Base-by-base conservation (phyloP, 2,329 filamentous ascomycete genomes). In the Mollisiaceae sp. region DNA sequence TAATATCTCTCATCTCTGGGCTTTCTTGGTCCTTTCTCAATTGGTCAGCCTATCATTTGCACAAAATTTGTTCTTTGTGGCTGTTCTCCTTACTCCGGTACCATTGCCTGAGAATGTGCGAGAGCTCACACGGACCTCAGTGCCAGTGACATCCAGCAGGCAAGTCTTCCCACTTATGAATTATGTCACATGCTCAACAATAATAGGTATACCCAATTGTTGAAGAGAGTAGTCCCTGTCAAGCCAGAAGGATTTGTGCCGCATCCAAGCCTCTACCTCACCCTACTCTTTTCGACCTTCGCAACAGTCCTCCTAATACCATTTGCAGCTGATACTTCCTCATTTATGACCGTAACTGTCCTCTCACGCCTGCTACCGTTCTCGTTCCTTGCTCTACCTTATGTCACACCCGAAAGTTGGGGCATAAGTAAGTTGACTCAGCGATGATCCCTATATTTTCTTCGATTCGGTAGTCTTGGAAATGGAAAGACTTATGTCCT, bases 31-130 rank as follows among this genome's bases (percentile, higher is more conserved):
- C 15, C 76, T 90, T n/a, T 83, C 83, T 18, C 86, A 89, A 61
- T 78, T 87, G 5, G 82, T 88, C 61, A 86, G 82, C 63, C 77
- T 90, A 12, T 87, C 85, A 0, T 89, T 85, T 70, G 85, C 86
- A 2, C 83, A 87, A 75, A 89, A 87, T 69, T 76, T 90, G 36
- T 90, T 90, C 77, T 88, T 85, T 71, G 72, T 89, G 11, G 82
- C 84, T 8, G 77, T 89, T 35, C 77, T 88, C 11, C 80, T 88
- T 32, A 86, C 83, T 0, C 85, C 86, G 0, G 74, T 82, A 5
- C 82, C 85, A 1, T 66, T 85, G 12, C 74, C 76, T 12, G 65
- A 73, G 4, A 73, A 75, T 65, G 68, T 73, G n/a, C 69, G 67
- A 52, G 67, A 69, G 12, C 56, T 75, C 20, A 74, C 69, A 15